These are phyloP conservation scores for Phytopythium litorale DNA, from an alignment of 352 stramenopile genomes.

Conservation along the genomic window DNA sequence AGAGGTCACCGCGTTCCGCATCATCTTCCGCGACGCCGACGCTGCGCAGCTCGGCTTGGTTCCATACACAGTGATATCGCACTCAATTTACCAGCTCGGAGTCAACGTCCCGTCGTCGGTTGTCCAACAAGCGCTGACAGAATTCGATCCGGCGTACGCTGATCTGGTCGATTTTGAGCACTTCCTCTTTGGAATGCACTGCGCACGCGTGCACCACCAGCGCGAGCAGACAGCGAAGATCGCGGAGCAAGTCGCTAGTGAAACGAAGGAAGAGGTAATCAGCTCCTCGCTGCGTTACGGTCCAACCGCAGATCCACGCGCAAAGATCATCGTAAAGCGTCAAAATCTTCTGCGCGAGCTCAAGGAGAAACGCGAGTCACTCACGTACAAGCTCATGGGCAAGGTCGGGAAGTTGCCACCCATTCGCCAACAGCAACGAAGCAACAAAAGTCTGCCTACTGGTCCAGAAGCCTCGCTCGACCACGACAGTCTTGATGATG, in stretches of 20 bases:
- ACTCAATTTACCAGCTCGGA: constrained; percentile 71
- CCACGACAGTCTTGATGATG: constrained; percentile 1
- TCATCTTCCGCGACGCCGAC: constrained; percentile 65
- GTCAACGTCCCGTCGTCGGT: constrained; percentile 43
- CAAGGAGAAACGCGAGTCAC: constrained; percentile 63
- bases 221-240: constrained; percentile 28
- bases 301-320: constrained; percentile 40
- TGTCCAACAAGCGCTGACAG: constrained; percentile 44
- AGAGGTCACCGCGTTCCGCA: constrained; percentile 54
- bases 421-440: constrained; percentile 32
- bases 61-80: constrained; percentile 59
- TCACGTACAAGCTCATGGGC: constrained; percentile 64
- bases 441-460: not conserved
- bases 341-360: constrained; percentile 74
- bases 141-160: constrained; percentile 61
- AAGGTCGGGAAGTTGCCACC: constrained; percentile 50
- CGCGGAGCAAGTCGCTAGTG: constrained; percentile 2
- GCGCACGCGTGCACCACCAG: constrained; percentile 61
- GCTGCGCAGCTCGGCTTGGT: constrained; percentile 58
- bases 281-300: constrained; percentile 57
- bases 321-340: constrained; percentile 56
- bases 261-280: constrained; percentile 41
- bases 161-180: constrained; percentile 81
- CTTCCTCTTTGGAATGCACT: constrained; percentile 81
- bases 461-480: not conserved